Evolutionary conservation across 2,329 filamentous ascomycete species (phyloP), one percentile per base, ranked within the genome.

Genomic region (Nemania sp.): DNA sequence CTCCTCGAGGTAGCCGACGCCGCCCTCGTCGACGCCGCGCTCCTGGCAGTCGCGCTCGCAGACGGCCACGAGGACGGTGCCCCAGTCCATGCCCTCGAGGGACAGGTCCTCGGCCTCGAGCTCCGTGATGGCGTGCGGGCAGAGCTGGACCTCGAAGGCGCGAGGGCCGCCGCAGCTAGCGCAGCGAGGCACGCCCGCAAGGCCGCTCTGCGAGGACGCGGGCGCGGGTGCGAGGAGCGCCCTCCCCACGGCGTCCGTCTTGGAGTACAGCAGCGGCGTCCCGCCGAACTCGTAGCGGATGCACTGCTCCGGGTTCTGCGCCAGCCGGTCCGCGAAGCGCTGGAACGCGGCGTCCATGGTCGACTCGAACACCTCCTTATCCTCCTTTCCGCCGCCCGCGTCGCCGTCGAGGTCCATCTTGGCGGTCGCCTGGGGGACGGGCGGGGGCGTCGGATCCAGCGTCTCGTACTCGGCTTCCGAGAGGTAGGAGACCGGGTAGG

Each of bases 1-100:
- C 77, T 99, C 95, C 79, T 98, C 95, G 17, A 92, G 71, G 76
- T 96, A 98, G 1, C 88, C 91, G 0, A 87, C 84, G 70, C 87
- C 82, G 0, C 87, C 90, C 37, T 82, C 79, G 12, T 76, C 75
- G 6, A 86, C 81, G 0, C 84, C 83, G 5, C 75, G 75, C 15
- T 86, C 85, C 69, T 83, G 81, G 73, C 95, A 98, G 74, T 98
- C 91, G 71, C 78, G 85, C 66, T 83, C 86, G 74, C 95, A 99
- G 7, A 96, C 92, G 0, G 87, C 92, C 39, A 98, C 80, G 59
- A 99, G 86, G 9, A 99, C 84, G 0, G 92, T 98, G 0, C 94
- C 94, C 95, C 95, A 99, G 71, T 99, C 95, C 95, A 99, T 99
- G 0, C 66, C 95, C 80, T 96, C 83, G 18, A 89, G 71, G 40